A percentile compares a stretch with the other conserved stretches of the same genome.
These are phyloP conservation scores for Scopulariopsis brevicaulis DNA, from an alignment of 2,329 filamentous ascomycete genomes.

Conservation along the genomic window DNA sequence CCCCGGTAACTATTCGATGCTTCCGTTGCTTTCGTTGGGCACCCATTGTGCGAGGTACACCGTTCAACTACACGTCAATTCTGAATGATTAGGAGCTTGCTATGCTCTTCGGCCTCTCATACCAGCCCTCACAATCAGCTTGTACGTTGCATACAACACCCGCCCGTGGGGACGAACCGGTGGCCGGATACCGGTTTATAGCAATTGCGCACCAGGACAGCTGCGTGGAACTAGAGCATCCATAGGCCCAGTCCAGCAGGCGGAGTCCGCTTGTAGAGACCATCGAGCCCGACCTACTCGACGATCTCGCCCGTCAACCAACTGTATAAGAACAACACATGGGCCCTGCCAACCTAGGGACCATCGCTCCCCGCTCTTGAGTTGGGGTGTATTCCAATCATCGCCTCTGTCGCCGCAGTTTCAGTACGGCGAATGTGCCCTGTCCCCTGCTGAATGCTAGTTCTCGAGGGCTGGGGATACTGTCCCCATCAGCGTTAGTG, in stretches of 20 bases:
- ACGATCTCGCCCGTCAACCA: not conserved
- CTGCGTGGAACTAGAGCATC: not conserved
- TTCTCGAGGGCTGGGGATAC: not conserved
- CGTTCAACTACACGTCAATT: not conserved
- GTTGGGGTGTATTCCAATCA: not conserved
- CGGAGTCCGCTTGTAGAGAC: not conserved
- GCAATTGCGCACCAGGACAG: not conserved
- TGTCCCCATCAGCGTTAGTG: not conserved
- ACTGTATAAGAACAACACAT: not conserved
- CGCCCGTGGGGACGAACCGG: not conserved
- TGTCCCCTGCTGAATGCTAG: not conserved
- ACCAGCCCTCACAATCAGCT: not conserved
- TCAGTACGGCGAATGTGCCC: not conserved
- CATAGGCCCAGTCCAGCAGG: not conserved
- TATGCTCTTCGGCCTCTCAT: not conserved
- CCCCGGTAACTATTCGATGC: not conserved
- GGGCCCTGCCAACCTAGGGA: not conserved
- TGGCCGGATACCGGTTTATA: not conserved
- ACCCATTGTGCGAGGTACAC: not conserved
- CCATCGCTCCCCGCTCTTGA: not conserved
- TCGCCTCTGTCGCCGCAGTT: not conserved
- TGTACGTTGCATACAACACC: not conserved
- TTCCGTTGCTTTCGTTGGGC: not conserved
- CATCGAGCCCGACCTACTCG: not conserved
- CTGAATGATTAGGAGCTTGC: not conserved